phyloP scores from a whole-genome alignment of 139 green algal species.

The Mesostigma viride region DNA sequence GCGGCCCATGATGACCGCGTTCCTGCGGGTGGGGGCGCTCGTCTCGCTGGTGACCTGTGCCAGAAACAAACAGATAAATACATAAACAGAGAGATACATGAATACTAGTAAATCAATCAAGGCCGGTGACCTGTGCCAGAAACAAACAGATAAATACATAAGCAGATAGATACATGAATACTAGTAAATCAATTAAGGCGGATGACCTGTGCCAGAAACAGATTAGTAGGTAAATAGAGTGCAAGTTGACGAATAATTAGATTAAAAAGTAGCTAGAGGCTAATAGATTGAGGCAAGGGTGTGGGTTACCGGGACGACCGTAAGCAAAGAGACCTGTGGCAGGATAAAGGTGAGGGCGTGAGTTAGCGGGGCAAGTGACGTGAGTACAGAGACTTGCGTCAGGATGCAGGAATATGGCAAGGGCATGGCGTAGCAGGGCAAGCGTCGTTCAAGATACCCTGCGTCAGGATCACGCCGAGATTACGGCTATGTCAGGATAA shows the following conservation, averaged over 20 bases:
- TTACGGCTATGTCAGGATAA: no score
- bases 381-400: no score
- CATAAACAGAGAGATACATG: not conserved
- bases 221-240: not conserved
- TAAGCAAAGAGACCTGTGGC: no score
- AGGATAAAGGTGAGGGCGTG: no score
- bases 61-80: not conserved
- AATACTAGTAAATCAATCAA: not conserved
- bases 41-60: slow-evolving; percentile 8
- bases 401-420: no score
- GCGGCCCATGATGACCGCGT: slow-evolving; percentile 97
- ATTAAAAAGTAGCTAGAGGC: not conserved
- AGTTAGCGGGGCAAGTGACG: no score
- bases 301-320: no score
- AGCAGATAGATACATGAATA: not conserved
- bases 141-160: not conserved
- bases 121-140: not conserved
- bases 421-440: no score
- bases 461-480: no score
- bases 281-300: not conserved
- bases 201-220: not conserved
- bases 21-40: slow-evolving; percentile 25
- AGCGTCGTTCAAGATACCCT: no score
- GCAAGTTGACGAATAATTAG: not conserved
- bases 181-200: not conserved